Conservation (phyloP, 1,139 yeast genomes). For the Lodderomyces theae region DNA sequence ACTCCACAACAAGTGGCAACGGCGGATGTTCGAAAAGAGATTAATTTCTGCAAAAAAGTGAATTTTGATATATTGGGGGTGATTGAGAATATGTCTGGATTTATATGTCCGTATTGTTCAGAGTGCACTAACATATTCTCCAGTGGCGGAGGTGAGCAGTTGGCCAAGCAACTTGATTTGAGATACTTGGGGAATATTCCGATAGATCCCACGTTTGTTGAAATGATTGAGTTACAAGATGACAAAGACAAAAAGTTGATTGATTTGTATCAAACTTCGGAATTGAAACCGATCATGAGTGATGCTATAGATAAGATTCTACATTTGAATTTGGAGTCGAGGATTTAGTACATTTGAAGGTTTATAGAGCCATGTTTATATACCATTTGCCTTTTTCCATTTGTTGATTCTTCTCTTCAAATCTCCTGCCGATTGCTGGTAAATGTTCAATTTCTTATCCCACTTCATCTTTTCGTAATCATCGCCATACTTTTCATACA, state of each 20-base stretch:
- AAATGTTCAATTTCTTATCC: constrained; percentile 80
- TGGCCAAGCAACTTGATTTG: constrained; percentile 60
- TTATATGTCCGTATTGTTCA: constrained; percentile 70
- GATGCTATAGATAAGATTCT: constrained; percentile 48
- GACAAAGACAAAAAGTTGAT: constrained; percentile 24
- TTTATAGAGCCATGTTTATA: constrained; percentile 6
- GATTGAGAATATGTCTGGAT: constrained; percentile 50
- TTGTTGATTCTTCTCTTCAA: constrained; percentile 62
- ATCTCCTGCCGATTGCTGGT: constrained; percentile 85
- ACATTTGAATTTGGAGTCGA: constrained; percentile 33
- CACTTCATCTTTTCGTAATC: constrained; percentile 87
- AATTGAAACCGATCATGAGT: constrained; percentile 48
- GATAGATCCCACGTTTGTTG: constrained; percentile 88
- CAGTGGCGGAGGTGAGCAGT: constrained; percentile 83
- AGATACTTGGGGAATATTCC: constrained; percentile 85
- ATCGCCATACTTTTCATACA: constrained; percentile 80
- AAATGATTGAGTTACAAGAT: constrained; percentile 65
- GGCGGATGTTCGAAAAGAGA: constrained; percentile 50
- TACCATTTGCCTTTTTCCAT: constrained; percentile 54
- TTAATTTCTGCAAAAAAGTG: constrained; percentile 46
- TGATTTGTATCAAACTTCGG: constrained; percentile 36
- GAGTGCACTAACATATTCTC: constrained; percentile 91
- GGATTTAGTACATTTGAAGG: constrained; percentile 16
- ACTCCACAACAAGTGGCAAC: constrained; percentile 57
- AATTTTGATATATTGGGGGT: constrained; percentile 43